Evolutionary conservation across 371 early-diverging fungal species (phyloP).

Genomic region (Chytridium lagenaria): DNA sequence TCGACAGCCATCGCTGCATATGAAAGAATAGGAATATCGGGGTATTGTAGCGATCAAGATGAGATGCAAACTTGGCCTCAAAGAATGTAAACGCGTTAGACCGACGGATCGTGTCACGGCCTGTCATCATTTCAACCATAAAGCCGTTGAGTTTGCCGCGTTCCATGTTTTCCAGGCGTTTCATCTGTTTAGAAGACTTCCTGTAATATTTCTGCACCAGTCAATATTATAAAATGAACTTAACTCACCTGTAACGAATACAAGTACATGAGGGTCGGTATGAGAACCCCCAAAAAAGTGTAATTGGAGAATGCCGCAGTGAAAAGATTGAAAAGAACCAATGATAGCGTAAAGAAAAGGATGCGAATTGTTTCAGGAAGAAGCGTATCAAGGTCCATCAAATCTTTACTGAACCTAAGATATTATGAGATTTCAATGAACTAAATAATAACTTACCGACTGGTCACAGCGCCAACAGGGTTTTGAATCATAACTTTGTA

Average conservation of each 20-base stretch:
- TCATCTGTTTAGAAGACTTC: slow-evolving; percentile 50
- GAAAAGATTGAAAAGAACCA: slow-evolving; percentile 14
- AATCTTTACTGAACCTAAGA: slow-evolving; percentile 20
- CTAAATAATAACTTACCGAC: neutral
- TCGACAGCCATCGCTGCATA: slow-evolving; percentile 48
- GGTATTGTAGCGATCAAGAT: neutral
- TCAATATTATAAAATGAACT: neutral
- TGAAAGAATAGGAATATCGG: slow-evolving; percentile 23
- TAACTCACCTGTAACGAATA: slow-evolving; percentile 16
- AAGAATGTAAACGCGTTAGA: slow-evolving; percentile 18
- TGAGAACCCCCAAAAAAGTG: neutral
- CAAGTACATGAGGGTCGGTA: slow-evolving; percentile 14
- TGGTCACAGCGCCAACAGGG: slow-evolving; percentile 16
- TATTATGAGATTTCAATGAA: neutral
- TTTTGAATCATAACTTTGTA: neutral
- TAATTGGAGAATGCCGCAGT: neutral
- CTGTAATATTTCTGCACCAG: slow-evolving; percentile 46
- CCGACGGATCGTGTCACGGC: slow-evolving; percentile 40
- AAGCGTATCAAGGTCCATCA: slow-evolving; percentile 21
- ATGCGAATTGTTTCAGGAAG: slow-evolving; percentile 26
- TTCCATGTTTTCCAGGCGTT: slow-evolving; percentile 49
- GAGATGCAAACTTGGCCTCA: neutral
- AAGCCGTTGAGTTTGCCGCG: slow-evolving; percentile 35
- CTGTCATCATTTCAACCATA: slow-evolving; percentile 42
- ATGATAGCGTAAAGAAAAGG: slow-evolving; percentile 45